These are phyloP conservation scores for Erythrophleum fordii DNA, from an alignment of 306 rosid genomes.

Conservation along the genomic window DNA sequence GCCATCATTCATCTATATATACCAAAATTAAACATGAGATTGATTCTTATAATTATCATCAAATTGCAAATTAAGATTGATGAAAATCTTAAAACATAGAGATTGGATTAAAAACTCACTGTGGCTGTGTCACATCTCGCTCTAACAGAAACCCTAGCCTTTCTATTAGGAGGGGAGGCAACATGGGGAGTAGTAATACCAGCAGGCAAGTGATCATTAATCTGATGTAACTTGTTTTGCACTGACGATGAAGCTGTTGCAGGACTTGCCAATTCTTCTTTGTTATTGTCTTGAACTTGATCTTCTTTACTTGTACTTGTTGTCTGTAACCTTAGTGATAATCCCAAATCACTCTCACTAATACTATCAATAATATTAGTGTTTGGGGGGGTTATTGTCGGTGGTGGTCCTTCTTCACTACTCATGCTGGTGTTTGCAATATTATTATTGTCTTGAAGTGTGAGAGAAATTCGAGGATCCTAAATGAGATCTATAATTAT, in stretches of 20 bases:
- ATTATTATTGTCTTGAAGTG: slow-evolving; percentile 47
- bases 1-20: slow-evolving; percentile 82
- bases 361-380: not conserved
- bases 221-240: slow-evolving; percentile 56
- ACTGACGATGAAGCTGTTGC: not conserved
- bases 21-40: not conserved
- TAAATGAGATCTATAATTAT: slow-evolving; percentile 29
- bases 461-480: slow-evolving; percentile 64
- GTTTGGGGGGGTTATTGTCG: not conserved
- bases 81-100: no score
- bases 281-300: slow-evolving; percentile 29
- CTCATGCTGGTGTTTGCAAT: slow-evolving; percentile 28
- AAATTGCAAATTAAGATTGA: not conserved
- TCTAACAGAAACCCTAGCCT: slow-evolving; percentile 97
- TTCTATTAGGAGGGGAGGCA: slow-evolving; percentile 64
- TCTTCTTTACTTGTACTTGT: slow-evolving; percentile 28
- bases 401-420: slow-evolving; percentile 37
- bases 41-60: not conserved
- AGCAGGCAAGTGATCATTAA: slow-evolving; percentile 18
- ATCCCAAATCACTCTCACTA: slow-evolving; percentile 53
- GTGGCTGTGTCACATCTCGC: slow-evolving; percentile 94
- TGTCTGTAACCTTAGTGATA: slow-evolving; percentile 67
- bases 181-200: slow-evolving; percentile 41
- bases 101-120: slow-evolving; percentile 47
- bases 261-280: slow-evolving; percentile 12